Base-by-base conservation (phyloP, 805 yeast genomes). In the Kluyveromyces starmeri region DNA sequence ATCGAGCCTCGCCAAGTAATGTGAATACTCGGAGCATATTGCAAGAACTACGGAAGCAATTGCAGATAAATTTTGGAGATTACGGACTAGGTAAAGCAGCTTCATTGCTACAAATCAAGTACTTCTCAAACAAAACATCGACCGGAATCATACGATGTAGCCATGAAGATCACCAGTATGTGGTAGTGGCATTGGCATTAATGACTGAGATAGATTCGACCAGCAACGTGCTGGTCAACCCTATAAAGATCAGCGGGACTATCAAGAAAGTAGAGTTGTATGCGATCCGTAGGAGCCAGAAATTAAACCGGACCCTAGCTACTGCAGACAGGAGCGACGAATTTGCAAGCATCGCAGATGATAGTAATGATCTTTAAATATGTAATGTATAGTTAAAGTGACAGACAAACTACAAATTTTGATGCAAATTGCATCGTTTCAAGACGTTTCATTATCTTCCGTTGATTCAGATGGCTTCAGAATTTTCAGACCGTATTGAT, bases 81-180 rank as follows among this genome's bases (percentile, higher is more conserved):
- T 62, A 67, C 36, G 96, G 95, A 0, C 50, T 72, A 0, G 94
- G 92, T 0, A 64, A 68, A 13, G 74, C 73, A 4, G 74, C 77
- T 1, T 59, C 73, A 39, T 68, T 78, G 20, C 51, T 83, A 4
- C 70, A 73, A 11, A 58, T 88, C 34, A 83, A 85, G 51, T 86
- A 86, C 53, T 88, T 83, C 57, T 82, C 92, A 11, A 74, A 74
- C 36, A 70, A 69, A 47, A 86, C 96, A 0, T 75, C 86, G 0
- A 78, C 86, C 0, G 96, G 96, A 0, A 88, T 88, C 4, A 48
- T 89, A 13, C 67, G 95, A 41, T 82, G 89, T 38, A 70, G 78
- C 7, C 57, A 94, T 37, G 81, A 73, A 29, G 75, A 76, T 37
- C 70, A 65, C 33, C 73, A 77, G 28, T 46, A 71, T 3, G 71